Base-by-base conservation (phyloP, 148 eudicot species). In the Persicaria tinctoria region DNA sequence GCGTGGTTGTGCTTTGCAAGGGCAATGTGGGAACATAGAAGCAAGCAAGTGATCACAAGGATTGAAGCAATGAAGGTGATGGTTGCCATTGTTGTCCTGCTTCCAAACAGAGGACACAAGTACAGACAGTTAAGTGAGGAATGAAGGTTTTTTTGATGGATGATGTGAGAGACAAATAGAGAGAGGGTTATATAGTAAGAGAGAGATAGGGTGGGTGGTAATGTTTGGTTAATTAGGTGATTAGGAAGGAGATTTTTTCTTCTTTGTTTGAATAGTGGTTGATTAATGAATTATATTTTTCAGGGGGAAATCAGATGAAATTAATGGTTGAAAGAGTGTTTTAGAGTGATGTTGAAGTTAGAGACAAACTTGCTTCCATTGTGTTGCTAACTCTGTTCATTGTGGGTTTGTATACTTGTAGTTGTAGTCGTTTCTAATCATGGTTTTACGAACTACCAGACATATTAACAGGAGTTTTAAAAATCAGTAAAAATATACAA, bases 111-210 rank as follows among this genome's bases (percentile, higher is more conserved):
- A 54, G n/a, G 5, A 16, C n/a, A 16, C 57, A 54, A 16, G 17
- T 16, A 54, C 18, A 54, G 18, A 32, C 41, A 32, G 2, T 32
- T 32, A 32, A 32, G 41, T 32, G 41, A 32, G 41, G 41, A 32
- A 32, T 13, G 59, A 55, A 5, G 59, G 18, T 5, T 55, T 3
- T 54, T 55, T 55, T 16, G n/a, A 55, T 55, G 6, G 59, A 55
- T 5, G 53, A 55, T 55, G 59, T 13, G 59, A 55, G 18, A 55
- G 59, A 55, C 20, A 55, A n/a, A 55, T 12, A 4, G 17, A 14
- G 59, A 55, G 53, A 50, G 59, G 59, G n/a, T 55, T 55, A 55
- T 55, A 55, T 55, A 55, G 59, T 55, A 55, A 14, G n/a, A n/a
- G 59, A n/a, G 59, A 55, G 6, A n/a, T 17, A 55, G 0, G 59